Percentiles rank a stretch among this genome's conserved stretches.
These are phyloP conservation scores for Neofusicoccum kwambonambiense DNA, from an alignment of 2,329 filamentous ascomycete genomes.

Conservation along the genomic window DNA sequence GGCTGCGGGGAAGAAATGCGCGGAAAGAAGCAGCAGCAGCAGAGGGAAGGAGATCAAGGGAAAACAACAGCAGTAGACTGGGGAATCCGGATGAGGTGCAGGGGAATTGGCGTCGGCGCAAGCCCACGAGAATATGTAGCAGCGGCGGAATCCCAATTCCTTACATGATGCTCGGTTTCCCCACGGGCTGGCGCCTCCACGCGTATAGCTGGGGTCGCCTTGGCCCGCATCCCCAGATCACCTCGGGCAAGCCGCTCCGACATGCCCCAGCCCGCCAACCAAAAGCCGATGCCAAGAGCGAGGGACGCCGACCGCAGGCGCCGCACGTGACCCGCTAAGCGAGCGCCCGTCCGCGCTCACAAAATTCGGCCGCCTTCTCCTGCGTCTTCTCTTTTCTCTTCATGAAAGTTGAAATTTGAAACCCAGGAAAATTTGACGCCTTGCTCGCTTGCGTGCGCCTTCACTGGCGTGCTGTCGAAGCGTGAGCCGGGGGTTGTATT, in stretches of 20 bases:
- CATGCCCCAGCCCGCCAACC: conserved; percentile 7
- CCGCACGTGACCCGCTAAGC: background rate
- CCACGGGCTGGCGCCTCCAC: conserved; percentile 13
- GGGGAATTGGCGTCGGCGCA: background rate
- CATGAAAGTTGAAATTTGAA: conserved; percentile 53
- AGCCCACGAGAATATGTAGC: background rate
- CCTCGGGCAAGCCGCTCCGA: conserved; percentile 9
- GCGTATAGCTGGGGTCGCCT: background rate
- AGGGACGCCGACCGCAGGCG: background rate
- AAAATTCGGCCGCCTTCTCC: conserved; percentile 10
- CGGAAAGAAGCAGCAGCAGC: background rate
- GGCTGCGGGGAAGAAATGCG: background rate
- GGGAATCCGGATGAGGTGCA: too few relatives aligned
- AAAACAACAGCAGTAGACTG: background rate
- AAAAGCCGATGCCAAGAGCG: conserved; percentile 10
- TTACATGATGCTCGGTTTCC: background rate
- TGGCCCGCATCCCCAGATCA: conserved; percentile 1
- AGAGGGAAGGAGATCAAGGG: background rate
- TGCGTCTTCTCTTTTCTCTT: conserved; percentile 39
- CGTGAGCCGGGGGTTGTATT: conserved; percentile 52
- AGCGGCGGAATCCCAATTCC: conserved; percentile 11
- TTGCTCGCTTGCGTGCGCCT: conserved; percentile 19
- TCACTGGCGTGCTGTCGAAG: conserved; percentile 19
- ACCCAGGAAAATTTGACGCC: conserved; percentile 42
- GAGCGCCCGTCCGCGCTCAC: background rate